phyloP scores from a whole-genome alignment of 2,329 filamentous ascomycete genomes.

The Fusarium gaditjirri region DNA sequence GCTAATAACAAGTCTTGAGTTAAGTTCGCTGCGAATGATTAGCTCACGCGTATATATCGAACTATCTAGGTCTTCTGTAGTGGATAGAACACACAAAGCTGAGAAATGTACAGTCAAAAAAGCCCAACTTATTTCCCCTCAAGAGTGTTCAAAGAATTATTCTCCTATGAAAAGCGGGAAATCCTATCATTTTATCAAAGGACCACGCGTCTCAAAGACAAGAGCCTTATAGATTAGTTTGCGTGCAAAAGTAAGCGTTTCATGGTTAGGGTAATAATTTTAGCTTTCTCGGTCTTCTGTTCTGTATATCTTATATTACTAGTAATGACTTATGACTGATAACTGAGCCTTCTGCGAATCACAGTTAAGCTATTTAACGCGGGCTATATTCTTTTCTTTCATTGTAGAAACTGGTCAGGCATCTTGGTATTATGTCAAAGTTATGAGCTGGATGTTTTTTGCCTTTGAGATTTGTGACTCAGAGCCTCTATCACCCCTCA shows the following conservation, averaged over 20 bases:
- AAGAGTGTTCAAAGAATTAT: neutral
- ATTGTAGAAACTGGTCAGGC: neutral
- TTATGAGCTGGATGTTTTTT: neutral
- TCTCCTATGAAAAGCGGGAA: no score
- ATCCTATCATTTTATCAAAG: neutral
- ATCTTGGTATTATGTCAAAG: neutral
- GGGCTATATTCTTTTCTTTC: neutral
- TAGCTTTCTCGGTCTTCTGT: accelerated
- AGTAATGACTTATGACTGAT: accelerated
- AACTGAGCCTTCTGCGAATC: accelerated
- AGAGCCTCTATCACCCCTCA: neutral
- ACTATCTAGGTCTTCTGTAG: neutral
- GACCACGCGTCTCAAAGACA: neutral
- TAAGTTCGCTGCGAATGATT: accelerated
- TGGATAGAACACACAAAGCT: neutral
- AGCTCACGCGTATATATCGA: neutral
- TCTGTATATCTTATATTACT: neutral
- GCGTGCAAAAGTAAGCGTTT: neutral
- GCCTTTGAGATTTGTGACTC: neutral
- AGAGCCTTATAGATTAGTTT: neutral
- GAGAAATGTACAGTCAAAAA: neutral
- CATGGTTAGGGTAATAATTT: neutral
- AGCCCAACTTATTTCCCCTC: accelerated
- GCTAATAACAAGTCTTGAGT: neutral
- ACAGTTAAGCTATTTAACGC: accelerated